phyloP scores from a whole-genome alignment of 805 yeast genomes.

The Brettanomyces sp. region DNA sequence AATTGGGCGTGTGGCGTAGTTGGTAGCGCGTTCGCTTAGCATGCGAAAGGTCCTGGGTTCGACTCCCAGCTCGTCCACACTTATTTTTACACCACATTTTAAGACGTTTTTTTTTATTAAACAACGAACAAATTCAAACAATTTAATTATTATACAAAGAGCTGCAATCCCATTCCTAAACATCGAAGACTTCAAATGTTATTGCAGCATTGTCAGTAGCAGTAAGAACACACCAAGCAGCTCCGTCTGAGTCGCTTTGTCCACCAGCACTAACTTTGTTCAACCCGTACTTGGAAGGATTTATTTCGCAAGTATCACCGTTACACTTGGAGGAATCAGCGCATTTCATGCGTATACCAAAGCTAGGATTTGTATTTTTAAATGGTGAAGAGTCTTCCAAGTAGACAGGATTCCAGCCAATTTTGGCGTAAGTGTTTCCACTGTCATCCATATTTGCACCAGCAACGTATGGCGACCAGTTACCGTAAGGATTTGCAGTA shows the following conservation, averaged over 20 bases:
- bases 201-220: constrained; percentile 58
- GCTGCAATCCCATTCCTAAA: no score
- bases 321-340: constrained; percentile 58
- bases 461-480: constrained; percentile 92
- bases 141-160: no score
- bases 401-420: constrained; percentile 88
- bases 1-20: constrained; percentile 69
- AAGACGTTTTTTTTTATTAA: no score
- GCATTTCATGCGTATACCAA: constrained; percentile 69
- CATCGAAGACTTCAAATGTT: constrained; percentile 59
- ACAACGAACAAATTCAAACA: no score
- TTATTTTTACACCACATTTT: no score
- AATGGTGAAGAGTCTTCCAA: constrained; percentile 50
- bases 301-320: constrained; percentile 77
- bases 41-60: constrained; percentile 73
- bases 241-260: constrained; percentile 35
- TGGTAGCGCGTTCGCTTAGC: constrained; percentile 79
- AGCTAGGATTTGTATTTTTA: constrained; percentile 45
- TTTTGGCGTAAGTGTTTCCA: constrained; percentile 69
- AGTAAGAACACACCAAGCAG: constrained; percentile 77
- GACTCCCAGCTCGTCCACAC: constrained; percentile 75
- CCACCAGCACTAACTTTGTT: constrained; percentile 41
- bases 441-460: constrained; percentile 73
- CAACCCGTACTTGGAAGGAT: constrained; percentile 54
- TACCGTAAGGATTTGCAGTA: constrained; percentile 58